Evolutionary conservation across 805 yeast genomes (phyloP), one percentile per base, ranked within the genome.

Genomic region (Danielia reshetovae): DNA sequence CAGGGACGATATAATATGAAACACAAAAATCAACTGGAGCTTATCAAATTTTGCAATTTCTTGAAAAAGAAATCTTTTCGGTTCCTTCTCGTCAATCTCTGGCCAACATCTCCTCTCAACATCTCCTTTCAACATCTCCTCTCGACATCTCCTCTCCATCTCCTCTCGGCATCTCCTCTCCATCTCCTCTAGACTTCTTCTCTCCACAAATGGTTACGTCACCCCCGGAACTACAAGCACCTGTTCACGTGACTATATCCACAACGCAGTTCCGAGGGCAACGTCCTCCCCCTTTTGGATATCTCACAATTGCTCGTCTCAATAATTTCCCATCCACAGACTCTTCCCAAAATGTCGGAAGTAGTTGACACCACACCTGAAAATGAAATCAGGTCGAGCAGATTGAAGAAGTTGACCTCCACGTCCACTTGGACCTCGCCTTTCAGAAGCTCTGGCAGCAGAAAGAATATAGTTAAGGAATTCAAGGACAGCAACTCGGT

Each of bases 371-470:
- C 18, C 30, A 27, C 23, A 16, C 30, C 13, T 16, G 16, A 13
- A 4, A 7, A 21, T 15, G 27, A 18, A 5, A 16, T 10, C 7
- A 13, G 5, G 7, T 35, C 46, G 12, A 27, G 35, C 37, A 39
- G 40, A 29, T 45, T 46, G 51, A 46, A 47, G 38, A 34, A 40
- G 32, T 42, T 43, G 42, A 32, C 49, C n/a, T 44, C 59, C 18
- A 52, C 57, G 24, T 42, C 53, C 16, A 55, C 59, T 2, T 67
- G 72, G 71, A 57, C 59, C 10, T 65, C 72, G 4, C 72, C 72
- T n/a, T 67, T 67, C 31, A 55, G 72, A 48, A 40, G 49, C 18
- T 30, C 52, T 8, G 40, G 49, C 5, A 19, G 43, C 24, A 51
- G 45, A 30, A 59, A 57, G 48, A 64, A 59, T 46, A 57, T 60